A percentile compares a stretch with the other conserved stretches of the same genome.
phyloP scores from a whole-genome alignment of 768 basidiomycete genomes.

The Lactarius psammicola region DNA sequence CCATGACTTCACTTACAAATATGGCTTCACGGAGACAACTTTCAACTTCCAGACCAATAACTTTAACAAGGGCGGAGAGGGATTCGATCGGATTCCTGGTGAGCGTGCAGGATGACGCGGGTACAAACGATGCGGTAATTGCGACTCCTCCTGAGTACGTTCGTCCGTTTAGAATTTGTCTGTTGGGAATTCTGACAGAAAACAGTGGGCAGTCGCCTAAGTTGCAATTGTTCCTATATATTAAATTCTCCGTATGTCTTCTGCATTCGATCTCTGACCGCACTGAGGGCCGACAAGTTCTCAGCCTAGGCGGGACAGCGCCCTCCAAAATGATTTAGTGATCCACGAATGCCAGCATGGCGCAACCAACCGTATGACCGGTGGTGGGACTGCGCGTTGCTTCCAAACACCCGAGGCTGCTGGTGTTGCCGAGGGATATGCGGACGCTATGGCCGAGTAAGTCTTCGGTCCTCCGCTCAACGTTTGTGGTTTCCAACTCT shows the following conservation, averaged over 20 bases:
- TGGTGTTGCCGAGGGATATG: slow-evolving; percentile 40
- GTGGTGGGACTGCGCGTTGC: slow-evolving; percentile 56
- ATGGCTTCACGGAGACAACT: slow-evolving; percentile 57
- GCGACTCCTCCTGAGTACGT: slow-evolving; percentile 46
- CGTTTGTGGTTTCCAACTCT: slow-evolving; percentile 9
- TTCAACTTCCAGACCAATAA: slow-evolving; percentile 64
- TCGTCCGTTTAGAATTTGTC: background rate
- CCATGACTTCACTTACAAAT: slow-evolving; percentile 39
- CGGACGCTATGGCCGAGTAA: slow-evolving; percentile 38
- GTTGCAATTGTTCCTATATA: slow-evolving; percentile 44
- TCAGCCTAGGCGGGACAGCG: slow-evolving; percentile 59
- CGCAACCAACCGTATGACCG: slow-evolving; percentile 34
- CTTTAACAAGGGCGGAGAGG: slow-evolving; percentile 35
- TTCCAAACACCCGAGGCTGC: slow-evolving; percentile 60
- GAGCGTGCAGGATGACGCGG: slow-evolving; percentile 49
- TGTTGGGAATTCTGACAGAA: background rate
- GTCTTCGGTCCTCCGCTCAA: background rate
- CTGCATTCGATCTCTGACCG: slow-evolving; percentile 18
- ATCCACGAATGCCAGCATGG: slow-evolving; percentile 47
- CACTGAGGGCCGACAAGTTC: background rate
- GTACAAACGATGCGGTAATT: slow-evolving; percentile 46
- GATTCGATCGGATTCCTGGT: slow-evolving; percentile 50
- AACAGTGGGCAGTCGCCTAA: slow-evolving; percentile 39
- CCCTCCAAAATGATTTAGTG: slow-evolving; percentile 59
- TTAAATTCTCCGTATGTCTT: slow-evolving; percentile 33